Base-by-base conservation (phyloP, 345 rosid genomes). In the Psidium guajava region DNA sequence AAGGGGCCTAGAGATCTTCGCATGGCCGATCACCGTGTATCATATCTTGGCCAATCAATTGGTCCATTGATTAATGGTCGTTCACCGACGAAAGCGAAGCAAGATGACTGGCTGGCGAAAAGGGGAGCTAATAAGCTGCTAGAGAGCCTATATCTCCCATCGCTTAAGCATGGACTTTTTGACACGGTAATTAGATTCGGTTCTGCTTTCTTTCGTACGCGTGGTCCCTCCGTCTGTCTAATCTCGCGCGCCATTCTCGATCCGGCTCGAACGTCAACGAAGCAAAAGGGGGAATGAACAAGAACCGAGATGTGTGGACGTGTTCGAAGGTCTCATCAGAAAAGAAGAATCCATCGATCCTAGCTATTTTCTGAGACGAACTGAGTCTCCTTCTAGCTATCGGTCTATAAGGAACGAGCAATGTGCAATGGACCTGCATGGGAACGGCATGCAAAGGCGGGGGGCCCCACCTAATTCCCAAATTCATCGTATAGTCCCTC, bases 11-110 rank as follows among this genome's bases (percentile, higher is more conserved):
- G 11, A 61, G 42, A 28, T 64, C 22, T 61, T 64, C 8, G 21
- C 6, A 0, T 5, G 11, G 32, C 28, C 0, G 0, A 28, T 28
- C 2, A 16, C 22, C 18, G 6, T 7, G 22, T 9, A 32, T 28
- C 0, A 9, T 22, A 64, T 28, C 0, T 28, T 9, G 10, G 20
- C 16, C 75, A 28, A 64, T 61, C 5, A 0, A 64, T 32, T 4
- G 6, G 6, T 4, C 0, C 8, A 0, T 8, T 0, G 0, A 16
- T 64, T 64, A 64, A 64, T 28, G 11, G 32, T 15, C 75, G 2
- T 28, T 28, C 20, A 36, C 2, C 1, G 1, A 28, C 0, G 36
- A 5, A 64, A 64, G 6, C 10, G 2, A 64, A 64, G 75, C 1
- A 28, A 16, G 75, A 28, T 5, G 3, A 28, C 42, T 64, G 16